Base-by-base conservation (phyloP, 352 stramenopile genomes). In the Phytophthora colocasiae region DNA sequence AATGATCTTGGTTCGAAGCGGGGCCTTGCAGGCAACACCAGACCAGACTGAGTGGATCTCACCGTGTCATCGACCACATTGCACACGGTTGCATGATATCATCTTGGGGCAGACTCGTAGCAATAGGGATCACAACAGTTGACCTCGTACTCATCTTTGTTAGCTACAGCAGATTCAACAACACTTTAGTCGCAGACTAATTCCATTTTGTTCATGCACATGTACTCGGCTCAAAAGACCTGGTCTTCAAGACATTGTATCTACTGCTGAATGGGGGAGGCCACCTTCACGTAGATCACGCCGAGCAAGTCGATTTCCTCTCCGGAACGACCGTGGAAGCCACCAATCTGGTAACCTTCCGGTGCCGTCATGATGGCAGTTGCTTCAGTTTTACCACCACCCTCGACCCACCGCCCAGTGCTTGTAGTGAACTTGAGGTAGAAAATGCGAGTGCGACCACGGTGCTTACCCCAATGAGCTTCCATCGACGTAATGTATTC, bases 401-500 rank as follows among this genome's bases (percentile, higher is more conserved):
- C 49, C 2, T 63, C 53, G 0, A 81, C 19, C 5, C 54, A 61
- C 7, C 63, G 58, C 2, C 69, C 72, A 0, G 47, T 55, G 48
- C 47, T 81, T 11, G 71, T 83, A 11, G 51, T 63, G 3, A 66
- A 66, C 24, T 67, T 71, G 45, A 79, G 36, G 55, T 77, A 80
- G 55, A 78, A 83, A 22, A 79, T 69, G 29, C 75, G 69, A 26
- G 75, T 83, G 29, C 39, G 44, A 34, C 56, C 43, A 52, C 55
- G 44, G 6, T 78, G 60, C 71, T 73, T 61, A 15, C 41, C 75
- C 64, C 68, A 75, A 60, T 83, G 75, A 10, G 65, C 34, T 62
- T 83, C 71, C 39, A 79, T 63, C 24, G 71, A 73, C 55, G 45
- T 66, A 60, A 80, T 57, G 43, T 77, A 77, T 65, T 83, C 75